Evolutionary conservation across 257 asterid genomes (phyloP), one percentile per base, ranked within the genome.

Genomic region (Scutellaria minor): DNA sequence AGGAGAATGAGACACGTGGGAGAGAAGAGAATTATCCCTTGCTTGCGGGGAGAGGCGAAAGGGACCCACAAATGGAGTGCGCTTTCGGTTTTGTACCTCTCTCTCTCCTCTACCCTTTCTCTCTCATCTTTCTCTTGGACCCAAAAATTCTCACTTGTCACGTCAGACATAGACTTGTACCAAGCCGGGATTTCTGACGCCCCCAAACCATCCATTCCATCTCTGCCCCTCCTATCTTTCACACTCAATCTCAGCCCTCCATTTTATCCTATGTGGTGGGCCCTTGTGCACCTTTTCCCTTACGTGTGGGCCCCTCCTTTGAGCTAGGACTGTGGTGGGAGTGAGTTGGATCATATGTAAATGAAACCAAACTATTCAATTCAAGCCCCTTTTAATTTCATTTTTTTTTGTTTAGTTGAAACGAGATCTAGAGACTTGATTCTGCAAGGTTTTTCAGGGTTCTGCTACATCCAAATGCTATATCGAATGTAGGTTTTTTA

Each of bases 71-170:
- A 13, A 44, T 53, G 78, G 45, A 75, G 75, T 78, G 81, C 81
- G 80, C 78, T 78, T 77, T 70, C 71, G 66, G 54, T 71, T 74
- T 68, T 72, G 51, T 75, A 71, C 53, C 77, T 78, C 80, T 14
- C 68, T 77, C 66, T 77, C 80, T 64, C 81, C 81, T 66, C 80
- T 64, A 79, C 81, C 64, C 73, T 85, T 82, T 86, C 83, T 84
- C 71, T 79, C 85, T 70, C 53, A 75, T 83, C 88, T 89, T 89
- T 87, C 75, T 81, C 90, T 81, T 64, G 74, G 80, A 66, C 93
- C 92, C 87, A 90, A 86, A 88, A 79, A 88, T 85, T 89, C 94
- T 76, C 76, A 37, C 44, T 22, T 42, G 85, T 83, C 90, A 80
- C 83, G 85, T 86, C 92, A 77, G 83, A 77, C 78, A 74, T 53